These are phyloP conservation scores for Fusarium vanettenii DNA, from an alignment of 2,329 filamentous ascomycete species.

Conservation along the genomic window DNA sequence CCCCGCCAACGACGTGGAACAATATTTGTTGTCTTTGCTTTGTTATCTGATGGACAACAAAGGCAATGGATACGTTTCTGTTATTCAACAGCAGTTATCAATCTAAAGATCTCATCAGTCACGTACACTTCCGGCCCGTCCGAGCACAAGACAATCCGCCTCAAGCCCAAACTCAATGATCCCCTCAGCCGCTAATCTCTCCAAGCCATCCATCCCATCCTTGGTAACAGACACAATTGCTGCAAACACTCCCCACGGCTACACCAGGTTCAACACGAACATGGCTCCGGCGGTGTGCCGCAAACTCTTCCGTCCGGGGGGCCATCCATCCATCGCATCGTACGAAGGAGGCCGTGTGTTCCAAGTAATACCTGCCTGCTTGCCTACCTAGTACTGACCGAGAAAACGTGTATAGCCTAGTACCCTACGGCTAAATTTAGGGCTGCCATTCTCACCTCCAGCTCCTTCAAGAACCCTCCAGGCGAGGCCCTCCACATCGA, in stretches of 20 bases:
- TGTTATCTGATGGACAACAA: background rate
- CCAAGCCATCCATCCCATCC: background rate
- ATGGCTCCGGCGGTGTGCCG: slow-evolving; percentile 40
- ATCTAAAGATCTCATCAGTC: background rate
- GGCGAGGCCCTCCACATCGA: slow-evolving; percentile 26
- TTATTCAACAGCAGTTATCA: background rate
- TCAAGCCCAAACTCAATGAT: background rate
- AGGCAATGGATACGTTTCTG: background rate
- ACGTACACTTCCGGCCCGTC: slow-evolving; percentile 3
- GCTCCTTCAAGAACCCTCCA: background rate
- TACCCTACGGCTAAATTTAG: slow-evolving; percentile 22
- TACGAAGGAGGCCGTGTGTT: slow-evolving; percentile 37
- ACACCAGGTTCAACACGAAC: slow-evolving; percentile 26
- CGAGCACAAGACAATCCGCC: slow-evolving; percentile 11
- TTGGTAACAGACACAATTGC: slow-evolving; percentile 4
- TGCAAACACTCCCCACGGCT: slow-evolving; percentile 42
- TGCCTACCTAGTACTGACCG: slow-evolving; percentile 17
- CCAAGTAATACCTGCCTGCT: slow-evolving; percentile 20
- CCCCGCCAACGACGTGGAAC: slow-evolving; percentile 9
- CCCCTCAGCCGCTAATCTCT: slow-evolving; percentile 30
- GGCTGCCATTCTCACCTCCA: slow-evolving; percentile 14
- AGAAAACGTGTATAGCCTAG: slow-evolving; percentile 31
- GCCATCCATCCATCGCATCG: slow-evolving; percentile 15
- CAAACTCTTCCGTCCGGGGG: slow-evolving; percentile 28
- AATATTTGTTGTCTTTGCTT: background rate